Base-by-base conservation (phyloP, 495 filamentous ascomycete genomes). In the Alectoria sarmentosa region DNA sequence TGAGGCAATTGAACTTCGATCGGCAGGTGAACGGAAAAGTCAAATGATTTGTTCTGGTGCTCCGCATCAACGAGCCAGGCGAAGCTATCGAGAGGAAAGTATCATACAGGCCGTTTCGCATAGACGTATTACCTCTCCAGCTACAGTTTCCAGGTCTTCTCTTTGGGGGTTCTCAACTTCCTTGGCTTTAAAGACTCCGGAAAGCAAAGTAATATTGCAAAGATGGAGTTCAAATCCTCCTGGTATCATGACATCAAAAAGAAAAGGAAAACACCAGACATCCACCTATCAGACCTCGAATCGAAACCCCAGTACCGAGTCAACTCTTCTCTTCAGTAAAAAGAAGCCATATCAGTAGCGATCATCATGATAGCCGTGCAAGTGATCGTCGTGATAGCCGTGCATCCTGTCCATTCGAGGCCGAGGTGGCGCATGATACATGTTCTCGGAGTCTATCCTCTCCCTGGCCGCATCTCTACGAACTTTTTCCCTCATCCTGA, bases 51-150 rank as follows among this genome's bases (percentile, higher is more conserved):
- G n/a, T n/a, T n/a, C n/a, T n/a, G 23, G n/a, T 63, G 6, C 28
- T 21, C 49, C 52, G 52, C 61, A 42, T 63, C 32, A 26, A 46
- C 37, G 49, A 63, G 38, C 13, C 4, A 42, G 4, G 30, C 6
- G n/a, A 56, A 57, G 49, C 49, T 63, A 63, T 44, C 28, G 41
- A 49, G 10, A 58, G 28, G 23, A 36, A 36, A 36, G 23, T 32
- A 10, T n/a, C 61, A 56, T 57, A 41, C 10, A 57, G 38, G 52
- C 42, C 49, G 34, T 63, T 63, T 39, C 61, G 32, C 52, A 46
- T 57, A 63, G 28, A 21, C 21, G 26, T 52, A 57, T 63, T 63
- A 63, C 61, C 61, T 42, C 49, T 52, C 26, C 1, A 23, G 4
- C 4, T 32, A 30, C 6, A 8, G 4, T 6, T 14, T 54, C 10